Percentiles rank a stretch among this genome's conserved stretches.
phyloP scores from a whole-genome alignment of 371 early-diverging fungal genomes.

The Mucor irregularis region DNA sequence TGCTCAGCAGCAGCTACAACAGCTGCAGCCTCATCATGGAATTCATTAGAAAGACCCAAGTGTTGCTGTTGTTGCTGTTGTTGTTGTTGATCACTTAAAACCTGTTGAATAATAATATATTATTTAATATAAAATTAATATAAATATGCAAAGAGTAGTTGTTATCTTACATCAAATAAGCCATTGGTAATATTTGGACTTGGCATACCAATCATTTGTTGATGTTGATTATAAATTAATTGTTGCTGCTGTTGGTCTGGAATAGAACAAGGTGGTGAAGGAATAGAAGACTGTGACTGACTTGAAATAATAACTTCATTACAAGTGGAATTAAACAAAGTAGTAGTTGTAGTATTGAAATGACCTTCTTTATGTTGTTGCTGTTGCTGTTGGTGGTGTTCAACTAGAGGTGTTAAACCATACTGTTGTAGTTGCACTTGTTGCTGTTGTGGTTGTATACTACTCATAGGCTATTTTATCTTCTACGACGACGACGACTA shows the following conservation, averaged over 20 bases:
- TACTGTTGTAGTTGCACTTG: too few relatives aligned
- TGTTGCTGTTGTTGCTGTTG: neutral
- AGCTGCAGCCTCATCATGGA: neutral
- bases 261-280: conserved; percentile 14
- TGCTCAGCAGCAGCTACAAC: neutral
- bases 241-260: conserved; percentile 11
- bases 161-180: conserved; percentile 1
- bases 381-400: too few relatives aligned
- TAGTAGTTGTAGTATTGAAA: too few relatives aligned
- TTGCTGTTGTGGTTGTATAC: too few relatives aligned
- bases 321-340: too few relatives aligned
- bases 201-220: neutral
- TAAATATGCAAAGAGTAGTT: too few relatives aligned
- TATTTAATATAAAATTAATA: neutral
- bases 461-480: too few relatives aligned
- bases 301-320: too few relatives aligned
- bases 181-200: neutral
- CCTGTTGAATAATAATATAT: neutral
- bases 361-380: too few relatives aligned
- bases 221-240: neutral
- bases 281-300: conserved; percentile 3
- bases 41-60: neutral
- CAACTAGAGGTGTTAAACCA: too few relatives aligned
- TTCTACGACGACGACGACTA: too few relatives aligned
- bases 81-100: neutral